phyloP scores from a whole-genome alignment of 1,284 basidiomycete genomes.

The Trichosporon sp. region DNA sequence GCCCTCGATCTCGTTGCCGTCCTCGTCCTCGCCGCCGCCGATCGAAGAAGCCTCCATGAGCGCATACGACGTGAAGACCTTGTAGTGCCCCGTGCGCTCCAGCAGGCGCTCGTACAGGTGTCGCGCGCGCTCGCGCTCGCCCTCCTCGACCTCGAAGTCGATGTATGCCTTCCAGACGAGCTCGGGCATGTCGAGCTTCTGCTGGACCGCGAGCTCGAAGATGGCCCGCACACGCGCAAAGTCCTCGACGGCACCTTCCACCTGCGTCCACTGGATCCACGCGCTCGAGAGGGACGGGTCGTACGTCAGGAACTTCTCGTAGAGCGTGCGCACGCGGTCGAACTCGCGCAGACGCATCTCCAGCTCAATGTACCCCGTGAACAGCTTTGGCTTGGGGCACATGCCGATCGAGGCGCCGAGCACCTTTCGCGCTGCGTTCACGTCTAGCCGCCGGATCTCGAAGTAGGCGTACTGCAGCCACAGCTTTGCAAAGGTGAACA shows the following conservation, averaged over 20 bases:
- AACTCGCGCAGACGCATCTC: constrained; percentile 75
- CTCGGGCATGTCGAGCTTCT: constrained; percentile 97
- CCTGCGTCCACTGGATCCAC: constrained; percentile 96
- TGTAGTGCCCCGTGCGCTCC: constrained; percentile 84
- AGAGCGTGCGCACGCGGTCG: constrained; percentile 83
- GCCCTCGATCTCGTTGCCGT: constrained; percentile 63
- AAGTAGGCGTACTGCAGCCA: constrained; percentile 90
- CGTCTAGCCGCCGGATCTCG: constrained; percentile 77
- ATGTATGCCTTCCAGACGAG: constrained; percentile 93
- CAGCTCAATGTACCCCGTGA: constrained; percentile 89
- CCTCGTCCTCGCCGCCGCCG: constrained; percentile 62
- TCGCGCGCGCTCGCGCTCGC: constrained; percentile 78
- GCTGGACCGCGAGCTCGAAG: constrained; percentile 90
- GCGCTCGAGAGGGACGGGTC: constrained; percentile 83
- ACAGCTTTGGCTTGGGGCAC: constrained; percentile 89
- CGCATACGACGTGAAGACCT: constrained; percentile 55
- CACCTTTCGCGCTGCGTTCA: constrained; percentile 80
- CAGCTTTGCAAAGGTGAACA: constrained; percentile 94
- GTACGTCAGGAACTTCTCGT: constrained; percentile 84
- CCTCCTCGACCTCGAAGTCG: constrained; percentile 79
- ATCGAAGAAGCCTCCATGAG: constrained; percentile 47
- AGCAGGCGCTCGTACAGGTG: constrained; percentile 87
- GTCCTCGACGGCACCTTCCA: constrained; percentile 89
- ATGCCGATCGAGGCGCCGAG: constrained; percentile 88
- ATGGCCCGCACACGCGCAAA: constrained; percentile 86